Evolutionary conservation across 148 eudicot genomes (phyloP).

Genomic region (Amaranthus palmeri): DNA sequence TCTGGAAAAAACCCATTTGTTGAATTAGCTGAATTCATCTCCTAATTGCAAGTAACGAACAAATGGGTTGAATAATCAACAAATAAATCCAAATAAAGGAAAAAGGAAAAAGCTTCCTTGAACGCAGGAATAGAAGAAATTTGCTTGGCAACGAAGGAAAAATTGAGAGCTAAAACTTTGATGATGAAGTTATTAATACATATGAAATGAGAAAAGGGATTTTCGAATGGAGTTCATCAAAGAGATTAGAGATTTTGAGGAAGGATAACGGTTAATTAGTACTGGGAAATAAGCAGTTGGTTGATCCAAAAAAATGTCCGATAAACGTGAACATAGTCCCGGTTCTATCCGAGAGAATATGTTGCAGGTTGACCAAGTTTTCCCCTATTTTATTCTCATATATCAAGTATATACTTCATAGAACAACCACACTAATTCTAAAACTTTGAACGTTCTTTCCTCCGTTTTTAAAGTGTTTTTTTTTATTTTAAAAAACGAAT

Average conservation of each 20-base stretch:
- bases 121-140: background rate
- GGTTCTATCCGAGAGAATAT: conserved; percentile 2
- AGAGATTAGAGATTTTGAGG: background rate
- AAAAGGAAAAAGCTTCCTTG: too few species aligned
- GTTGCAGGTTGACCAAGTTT: background rate
- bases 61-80: background rate
- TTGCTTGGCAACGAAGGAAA: conserved; percentile 19
- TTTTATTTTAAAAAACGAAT: too few species aligned
- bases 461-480: too few species aligned
- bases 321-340: background rate
- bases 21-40: conserved; percentile 40
- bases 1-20: conserved; percentile 62
- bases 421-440: too few species aligned
- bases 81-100: background rate
- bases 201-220: conserved; percentile 3
- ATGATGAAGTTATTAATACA: background rate
- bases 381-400: background rate
- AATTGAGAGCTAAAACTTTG: background rate
- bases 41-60: conserved; percentile 1
- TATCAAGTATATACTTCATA: too few species aligned
- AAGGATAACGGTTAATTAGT: background rate
- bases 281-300: background rate
- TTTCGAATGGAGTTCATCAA: background rate
- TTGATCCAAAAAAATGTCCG: background rate
- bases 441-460: too few species aligned